These are phyloP conservation scores for Arthrocladium fulminans DNA, from an alignment of 2,329 filamentous ascomycete genomes.

Conservation along the genomic window DNA sequence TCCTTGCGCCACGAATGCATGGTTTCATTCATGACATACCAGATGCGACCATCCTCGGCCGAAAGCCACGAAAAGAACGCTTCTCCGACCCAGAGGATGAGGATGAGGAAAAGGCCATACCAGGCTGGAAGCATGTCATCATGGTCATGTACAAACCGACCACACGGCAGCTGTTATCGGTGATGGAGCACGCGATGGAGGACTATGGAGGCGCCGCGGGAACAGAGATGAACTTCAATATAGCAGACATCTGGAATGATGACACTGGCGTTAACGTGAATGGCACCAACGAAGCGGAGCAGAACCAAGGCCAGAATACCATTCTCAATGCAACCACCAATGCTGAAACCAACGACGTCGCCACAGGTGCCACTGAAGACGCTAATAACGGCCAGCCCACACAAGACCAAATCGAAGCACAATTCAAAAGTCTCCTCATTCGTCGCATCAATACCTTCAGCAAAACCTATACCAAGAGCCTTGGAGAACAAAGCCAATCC, in stretches of 20 bases:
- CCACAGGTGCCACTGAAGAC: background rate
- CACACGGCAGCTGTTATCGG: constrained; percentile 16
- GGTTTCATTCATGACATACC: constrained; percentile 30
- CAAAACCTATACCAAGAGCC: background rate
- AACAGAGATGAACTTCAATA: constrained; percentile 10
- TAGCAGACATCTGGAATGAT: constrained; percentile 4
- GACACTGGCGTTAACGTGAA: background rate
- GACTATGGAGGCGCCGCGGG: constrained; percentile 16
- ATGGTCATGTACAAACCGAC: constrained; percentile 29
- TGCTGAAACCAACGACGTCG: background rate
- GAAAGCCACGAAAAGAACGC: background rate
- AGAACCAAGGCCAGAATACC: background rate
- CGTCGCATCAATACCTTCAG: constrained; percentile 3
- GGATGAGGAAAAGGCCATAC: constrained; percentile 24
- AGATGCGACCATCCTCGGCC: constrained; percentile 4
- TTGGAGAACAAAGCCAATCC: background rate
- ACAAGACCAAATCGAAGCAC: constrained; percentile 13
- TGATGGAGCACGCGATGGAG: constrained; percentile 17
- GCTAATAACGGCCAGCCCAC: background rate
- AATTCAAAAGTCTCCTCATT: background rate
- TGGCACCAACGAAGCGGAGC: background rate
- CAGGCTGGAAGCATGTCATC: constrained; percentile 31
- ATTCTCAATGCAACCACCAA: background rate
- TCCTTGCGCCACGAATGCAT: constrained; percentile 23
- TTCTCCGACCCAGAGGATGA: background rate